phyloP scores from a whole-genome alignment of 2,329 filamentous ascomycete species.

The Colletotrichum lini region DNA sequence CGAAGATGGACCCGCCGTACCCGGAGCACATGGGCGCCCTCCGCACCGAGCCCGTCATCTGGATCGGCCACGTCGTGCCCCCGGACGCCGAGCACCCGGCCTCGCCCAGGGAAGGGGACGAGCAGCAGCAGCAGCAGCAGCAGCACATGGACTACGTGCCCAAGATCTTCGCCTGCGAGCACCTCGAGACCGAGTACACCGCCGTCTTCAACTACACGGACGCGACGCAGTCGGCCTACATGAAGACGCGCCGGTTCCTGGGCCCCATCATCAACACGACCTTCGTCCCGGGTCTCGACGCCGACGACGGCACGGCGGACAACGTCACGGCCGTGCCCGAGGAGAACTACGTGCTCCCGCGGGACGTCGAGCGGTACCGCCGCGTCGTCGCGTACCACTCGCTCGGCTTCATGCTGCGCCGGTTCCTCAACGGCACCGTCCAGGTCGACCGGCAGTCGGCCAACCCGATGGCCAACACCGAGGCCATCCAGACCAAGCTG shows the following conservation, averaged over 20 bases:
- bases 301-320: constrained; percentile 52
- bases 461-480: constrained; percentile 49
- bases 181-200: constrained; percentile 53
- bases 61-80: constrained; percentile 50
- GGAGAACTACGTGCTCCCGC: constrained; percentile 49
- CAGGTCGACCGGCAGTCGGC: constrained; percentile 46
- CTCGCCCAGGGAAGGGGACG: constrained; percentile 43
- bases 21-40: constrained; percentile 52
- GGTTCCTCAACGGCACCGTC: constrained; percentile 52
- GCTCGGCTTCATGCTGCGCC: constrained; percentile 50
- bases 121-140: constrained; percentile 37
- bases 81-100: constrained; percentile 40
- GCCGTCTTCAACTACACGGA: constrained; percentile 50
- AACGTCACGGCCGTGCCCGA: constrained; percentile 49
- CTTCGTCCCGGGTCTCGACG: constrained; percentile 44
- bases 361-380: constrained; percentile 47
- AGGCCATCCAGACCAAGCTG: constrained; percentile 57
- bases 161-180: constrained; percentile 53
- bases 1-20: constrained; percentile 44
- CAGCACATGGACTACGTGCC: constrained; percentile 48
- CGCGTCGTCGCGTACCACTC: constrained; percentile 51
- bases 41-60: constrained; percentile 53
- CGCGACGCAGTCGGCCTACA: constrained; percentile 46
- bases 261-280: constrained; percentile 50
- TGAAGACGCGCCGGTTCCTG: constrained; percentile 45